Evolutionary conservation across 768 basidiomycete species (phyloP).

Genomic region (Mycena olivaceomarginata): DNA sequence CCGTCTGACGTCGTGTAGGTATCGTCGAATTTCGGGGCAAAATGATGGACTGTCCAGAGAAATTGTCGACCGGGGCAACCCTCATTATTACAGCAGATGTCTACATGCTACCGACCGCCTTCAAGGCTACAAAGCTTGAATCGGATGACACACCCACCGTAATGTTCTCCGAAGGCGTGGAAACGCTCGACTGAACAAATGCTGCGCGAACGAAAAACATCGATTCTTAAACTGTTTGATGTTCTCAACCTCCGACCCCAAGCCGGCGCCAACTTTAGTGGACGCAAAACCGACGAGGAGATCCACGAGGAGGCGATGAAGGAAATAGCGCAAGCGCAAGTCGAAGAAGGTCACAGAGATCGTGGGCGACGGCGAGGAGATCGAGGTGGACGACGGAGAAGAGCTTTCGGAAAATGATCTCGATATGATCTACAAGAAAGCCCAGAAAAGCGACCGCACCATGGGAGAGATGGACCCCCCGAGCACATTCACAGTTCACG

Average conservation of each 20-base stretch:
- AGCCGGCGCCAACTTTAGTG: conserved; percentile 62
- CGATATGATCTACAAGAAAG: conserved; percentile 91
- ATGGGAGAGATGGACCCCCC: conserved; percentile 91
- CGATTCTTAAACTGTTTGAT: conserved; percentile 85
- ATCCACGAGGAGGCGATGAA: conserved; percentile 64
- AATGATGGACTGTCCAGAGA: conserved; percentile 86
- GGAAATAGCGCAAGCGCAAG: conserved; percentile 60
- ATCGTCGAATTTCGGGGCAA: conserved; percentile 81
- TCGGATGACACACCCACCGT: conserved; percentile 53
- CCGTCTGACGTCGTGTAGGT: conserved; percentile 57
- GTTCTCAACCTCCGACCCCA: conserved; percentile 82
- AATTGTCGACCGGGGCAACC: conserved; percentile 83
- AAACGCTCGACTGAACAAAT: conserved; percentile 86
- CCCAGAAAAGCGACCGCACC: conserved; percentile 85
- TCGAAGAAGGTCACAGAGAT: conserved; percentile 75
- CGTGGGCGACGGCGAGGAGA: conserved; percentile 88
- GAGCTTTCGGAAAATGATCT: conserved; percentile 89
- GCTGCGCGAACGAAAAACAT: conserved; percentile 87
- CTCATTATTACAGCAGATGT: conserved; percentile 87
- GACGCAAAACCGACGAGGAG: conserved; percentile 56
- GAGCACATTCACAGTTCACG: conserved; percentile 82
- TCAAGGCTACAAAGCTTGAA: conserved; percentile 67
- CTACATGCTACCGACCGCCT: conserved; percentile 82
- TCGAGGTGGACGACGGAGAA: conserved; percentile 90
- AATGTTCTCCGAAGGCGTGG: conserved; percentile 85